Base-by-base conservation (phyloP, 1,284 basidiomycete species). In the Fomitopsis schrenkii region DNA sequence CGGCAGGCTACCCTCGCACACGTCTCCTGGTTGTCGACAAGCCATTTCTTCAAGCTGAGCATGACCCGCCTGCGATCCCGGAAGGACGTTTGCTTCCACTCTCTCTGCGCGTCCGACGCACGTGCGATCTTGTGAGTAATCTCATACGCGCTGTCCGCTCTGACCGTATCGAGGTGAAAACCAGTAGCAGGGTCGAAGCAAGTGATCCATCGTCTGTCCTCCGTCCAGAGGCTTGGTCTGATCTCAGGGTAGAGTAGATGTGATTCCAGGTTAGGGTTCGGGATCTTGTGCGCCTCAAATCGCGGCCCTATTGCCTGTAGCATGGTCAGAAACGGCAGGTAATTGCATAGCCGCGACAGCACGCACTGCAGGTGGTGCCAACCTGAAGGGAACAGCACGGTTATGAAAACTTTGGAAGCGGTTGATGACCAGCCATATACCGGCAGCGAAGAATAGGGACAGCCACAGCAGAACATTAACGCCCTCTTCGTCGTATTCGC, bases 131-230 rank as follows among this genome's bases (percentile, higher is more conserved):
- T 95, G 36, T 71, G 68, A 5, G 79, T 74, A 56, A 98, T 94
- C 64, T 90, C 87, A 5, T 73, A 77, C 30, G 80, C 80, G 58
- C 85, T 82, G 73, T 95, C 86, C 44, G 93, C 84, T 54, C 90
- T 70, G 69, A 84, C 74, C 1, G 89, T 91, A 28, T 76, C 84
- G 57, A 95, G 80, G 68, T 95, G 90, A 52, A 90, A 80, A 22
- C 87, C 90, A 5, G 93, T 97, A 5, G 94, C 87, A 9, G 96
- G 96, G 73, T 98, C 96, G 70, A 88, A 98, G 74, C 90, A 90
- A 1, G 94, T 95, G 60, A 98, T 90, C 68, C 90, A 93, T 61
- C 85, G 80, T 50, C 83, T 74, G 38, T 80, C 82, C n/a, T 77
- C 74, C 4, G 82, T 75, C 26, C 77, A 74, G 46, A 81, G 70